phyloP scores from a whole-genome alignment of 352 stramenopile species.

The Phytopythium boreale region DNA sequence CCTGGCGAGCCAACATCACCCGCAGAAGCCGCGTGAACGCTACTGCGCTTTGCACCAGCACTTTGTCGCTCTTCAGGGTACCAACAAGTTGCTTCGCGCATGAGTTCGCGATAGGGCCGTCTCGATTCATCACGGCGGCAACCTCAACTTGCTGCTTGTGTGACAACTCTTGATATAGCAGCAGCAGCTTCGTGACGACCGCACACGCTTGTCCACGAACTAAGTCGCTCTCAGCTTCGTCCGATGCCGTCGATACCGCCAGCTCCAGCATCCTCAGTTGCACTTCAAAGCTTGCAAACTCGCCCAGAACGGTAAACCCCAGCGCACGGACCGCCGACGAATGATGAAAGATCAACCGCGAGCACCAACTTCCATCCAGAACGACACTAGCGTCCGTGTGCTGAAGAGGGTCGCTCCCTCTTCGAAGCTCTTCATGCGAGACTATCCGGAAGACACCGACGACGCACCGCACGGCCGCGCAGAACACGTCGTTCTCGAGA shows the following conservation, averaged over 20 bases:
- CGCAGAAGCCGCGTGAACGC: constrained; percentile 31
- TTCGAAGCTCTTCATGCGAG: constrained; percentile 18
- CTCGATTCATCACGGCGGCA: background rate
- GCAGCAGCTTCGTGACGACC: constrained; percentile 26
- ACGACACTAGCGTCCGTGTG: constrained; percentile 34
- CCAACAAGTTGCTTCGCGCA: background rate
- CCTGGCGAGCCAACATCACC: constrained; percentile 21
- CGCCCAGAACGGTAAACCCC: constrained; percentile 32
- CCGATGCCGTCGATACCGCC: constrained; percentile 40
- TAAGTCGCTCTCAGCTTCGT: constrained; percentile 48
- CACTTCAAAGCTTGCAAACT: constrained; percentile 6
- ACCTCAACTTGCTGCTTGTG: background rate
- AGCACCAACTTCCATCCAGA: constrained; percentile 45
- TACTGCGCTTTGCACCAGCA: constrained; percentile 19
- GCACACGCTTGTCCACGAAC: constrained; percentile 44
- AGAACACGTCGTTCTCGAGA: constrained; percentile 37
- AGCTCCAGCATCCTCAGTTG: constrained; percentile 36
- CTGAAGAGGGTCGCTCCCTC: constrained; percentile 17
- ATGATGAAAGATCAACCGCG: constrained; percentile 59
- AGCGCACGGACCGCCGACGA: constrained; percentile 41
- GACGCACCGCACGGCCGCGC: constrained; percentile 35
- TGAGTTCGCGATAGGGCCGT: background rate
- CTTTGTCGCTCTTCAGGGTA: constrained; percentile 27
- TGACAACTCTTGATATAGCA: constrained; percentile 15
- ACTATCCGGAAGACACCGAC: constrained; percentile 22